A percentile compares a stretch with the other conserved stretches of the same genome.
Conservation (phyloP, 1,284 basidiomycete species). For the Salmacisia buchloeana region DNA sequence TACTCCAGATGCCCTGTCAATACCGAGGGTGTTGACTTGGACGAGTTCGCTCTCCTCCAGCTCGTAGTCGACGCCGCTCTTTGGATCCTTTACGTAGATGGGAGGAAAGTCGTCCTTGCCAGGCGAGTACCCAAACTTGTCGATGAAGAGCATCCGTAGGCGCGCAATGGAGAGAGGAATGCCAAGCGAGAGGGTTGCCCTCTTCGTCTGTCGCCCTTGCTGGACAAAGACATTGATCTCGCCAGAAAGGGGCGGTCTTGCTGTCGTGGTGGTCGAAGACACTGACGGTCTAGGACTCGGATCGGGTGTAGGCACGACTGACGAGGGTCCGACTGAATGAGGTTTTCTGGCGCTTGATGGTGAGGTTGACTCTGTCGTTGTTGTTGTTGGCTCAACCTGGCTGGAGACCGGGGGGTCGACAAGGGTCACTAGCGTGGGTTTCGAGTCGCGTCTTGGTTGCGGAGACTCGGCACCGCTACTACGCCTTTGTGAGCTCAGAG, state of each 20-base stretch:
- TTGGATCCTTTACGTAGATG: constrained; percentile 87
- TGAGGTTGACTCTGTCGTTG: neutral
- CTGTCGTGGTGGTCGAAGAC: neutral
- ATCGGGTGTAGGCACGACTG: no score
- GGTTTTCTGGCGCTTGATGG: neutral
- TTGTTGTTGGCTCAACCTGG: neutral
- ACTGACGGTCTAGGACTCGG: neutral
- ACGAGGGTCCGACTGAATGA: neutral
- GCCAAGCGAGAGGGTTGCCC: constrained; percentile 59
- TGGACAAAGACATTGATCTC: constrained; percentile 71
- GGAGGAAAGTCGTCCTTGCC: constrained; percentile 83
- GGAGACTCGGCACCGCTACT: no score
- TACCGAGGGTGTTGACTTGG: constrained; percentile 64
- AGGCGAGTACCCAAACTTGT: constrained; percentile 89
- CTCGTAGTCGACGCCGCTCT: constrained; percentile 88
- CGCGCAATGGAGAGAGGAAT: constrained; percentile 62
- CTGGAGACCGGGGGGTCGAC: neutral
- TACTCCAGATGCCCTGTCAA: neutral
- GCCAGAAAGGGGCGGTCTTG: constrained; percentile 1
- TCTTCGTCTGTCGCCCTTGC: constrained; percentile 85
- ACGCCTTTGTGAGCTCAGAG: no score
- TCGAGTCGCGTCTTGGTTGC: neutral
- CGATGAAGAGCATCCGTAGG: constrained; percentile 81
- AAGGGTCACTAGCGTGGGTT: neutral
- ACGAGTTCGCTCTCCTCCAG: constrained; percentile 92